Base-by-base conservation (phyloP, 2,329 filamentous ascomycete species). In the Chrysoporthe puriensis region DNA sequence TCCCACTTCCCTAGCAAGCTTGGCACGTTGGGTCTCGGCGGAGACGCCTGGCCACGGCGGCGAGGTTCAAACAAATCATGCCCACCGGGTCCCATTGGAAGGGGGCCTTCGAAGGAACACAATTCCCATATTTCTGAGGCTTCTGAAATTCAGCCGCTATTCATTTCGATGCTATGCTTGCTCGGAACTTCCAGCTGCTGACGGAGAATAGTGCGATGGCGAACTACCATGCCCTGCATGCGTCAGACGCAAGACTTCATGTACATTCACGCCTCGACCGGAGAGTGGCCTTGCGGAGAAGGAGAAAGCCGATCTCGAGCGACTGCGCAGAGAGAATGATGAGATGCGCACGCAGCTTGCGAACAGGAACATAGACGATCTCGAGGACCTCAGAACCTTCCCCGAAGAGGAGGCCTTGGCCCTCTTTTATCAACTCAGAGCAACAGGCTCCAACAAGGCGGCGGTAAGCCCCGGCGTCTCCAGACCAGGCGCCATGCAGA, bases 191-290 rank as follows among this genome's bases (percentile, higher is more conserved):
- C 67, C 63, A n/a, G 63, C 54, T 36, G 6, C 11, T 43, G 2
- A 13, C 32, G n/a, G 1, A 16, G 9, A 44, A 8, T 52, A 70
- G 69, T 69, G 69, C 59, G 64, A 70, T 32, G 57, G 61, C 32
- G 63, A 48, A 26, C 57, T 32, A n/a, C 69, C 69, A 16, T 70
- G 69, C n/a, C 48, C 66, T 3, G 42, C 63, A 5, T 70, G 69
- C 44, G 56, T 16, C 3, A 68, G 62, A 13, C 69, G 69, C 34
- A 61, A 64, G 2, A 61, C 66, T 2, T 14, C 32, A 8, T 69
- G 69, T n/a, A 32, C 43, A 9, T 70, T 69, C 18, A 69, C 61
- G 18, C 4, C 52, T 18, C 63, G 61, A 2, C 59, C 9, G 2
- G 68, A 64, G 7, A 44, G 16, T 9, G 44, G 40, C 16, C 18